Evolutionary conservation across 78 protist species (phyloP).

Genomic region (Mastigamoeba balamuthi): DNA sequence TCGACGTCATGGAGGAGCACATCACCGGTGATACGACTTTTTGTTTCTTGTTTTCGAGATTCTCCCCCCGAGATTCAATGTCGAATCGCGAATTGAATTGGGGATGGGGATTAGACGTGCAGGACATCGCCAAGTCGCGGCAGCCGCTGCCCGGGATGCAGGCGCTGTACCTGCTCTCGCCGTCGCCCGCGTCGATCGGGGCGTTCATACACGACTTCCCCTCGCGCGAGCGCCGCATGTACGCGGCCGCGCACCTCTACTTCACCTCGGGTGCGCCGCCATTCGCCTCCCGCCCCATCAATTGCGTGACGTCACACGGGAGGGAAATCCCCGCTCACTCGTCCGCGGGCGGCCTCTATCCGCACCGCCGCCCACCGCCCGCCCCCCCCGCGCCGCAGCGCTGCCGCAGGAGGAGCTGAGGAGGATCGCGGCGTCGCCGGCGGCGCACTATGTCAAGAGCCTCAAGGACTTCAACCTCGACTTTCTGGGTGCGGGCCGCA

Average conservation of each 20-base stretch:
- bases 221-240: constrained; percentile 18
- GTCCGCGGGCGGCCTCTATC: not conserved
- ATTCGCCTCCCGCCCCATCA: not conserved
- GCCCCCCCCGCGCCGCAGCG: too few relatives aligned
- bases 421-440: not conserved
- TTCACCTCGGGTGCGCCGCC: constrained; percentile 31
- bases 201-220: constrained; percentile 39
- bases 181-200: constrained; percentile 38
- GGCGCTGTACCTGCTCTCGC: constrained; percentile 60
- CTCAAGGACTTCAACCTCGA: constrained; percentile 60
- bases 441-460: constrained; percentile 5
- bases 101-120: constrained; percentile 31
- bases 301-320: not conserved
- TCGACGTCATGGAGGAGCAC: constrained; percentile 60
- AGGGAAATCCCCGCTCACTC: not conserved
- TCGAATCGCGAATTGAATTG: too few relatives aligned
- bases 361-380: too few relatives aligned
- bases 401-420: not conserved
- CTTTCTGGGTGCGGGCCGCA: constrained; percentile 4
- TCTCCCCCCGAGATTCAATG: too few relatives aligned
- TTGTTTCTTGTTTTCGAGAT: not conserved
- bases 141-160: constrained; percentile 40
- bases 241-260: constrained; percentile 33
- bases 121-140: constrained; percentile 33
- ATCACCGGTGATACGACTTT: constrained; percentile 33